Conservation (phyloP, 1,284 basidiomycete genomes). For the Sporisorium reilianum region DNA sequence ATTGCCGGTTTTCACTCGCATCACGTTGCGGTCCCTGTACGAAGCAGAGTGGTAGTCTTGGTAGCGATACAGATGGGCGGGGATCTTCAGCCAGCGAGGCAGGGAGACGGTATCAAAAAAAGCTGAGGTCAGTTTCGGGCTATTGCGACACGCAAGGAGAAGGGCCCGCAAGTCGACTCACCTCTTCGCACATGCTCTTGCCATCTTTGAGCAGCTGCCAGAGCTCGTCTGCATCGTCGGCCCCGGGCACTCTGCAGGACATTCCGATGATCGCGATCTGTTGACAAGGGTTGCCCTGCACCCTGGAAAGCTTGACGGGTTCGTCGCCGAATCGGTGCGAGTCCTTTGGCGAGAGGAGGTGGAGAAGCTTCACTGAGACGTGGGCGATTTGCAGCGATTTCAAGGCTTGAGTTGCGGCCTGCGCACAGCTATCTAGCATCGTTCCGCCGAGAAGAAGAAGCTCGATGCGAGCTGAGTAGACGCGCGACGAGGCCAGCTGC, state of each 20-base stretch:
- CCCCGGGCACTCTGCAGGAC: slow-evolving; percentile 52
- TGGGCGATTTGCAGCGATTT: slow-evolving; percentile 3
- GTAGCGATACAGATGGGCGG: slow-evolving; percentile 39
- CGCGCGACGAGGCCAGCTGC: slow-evolving; percentile 11
- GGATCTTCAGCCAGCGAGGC: slow-evolving; percentile 16
- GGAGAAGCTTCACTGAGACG: slow-evolving; percentile 19
- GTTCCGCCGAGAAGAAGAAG: slow-evolving; percentile 26
- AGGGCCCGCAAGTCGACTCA: not conserved
- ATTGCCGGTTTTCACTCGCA: slow-evolving; percentile 50
- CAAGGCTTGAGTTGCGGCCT: slow-evolving; percentile 1
- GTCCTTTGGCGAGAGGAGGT: slow-evolving; percentile 30
- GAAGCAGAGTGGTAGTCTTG: slow-evolving; percentile 48
- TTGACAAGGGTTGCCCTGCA: slow-evolving; percentile 42
- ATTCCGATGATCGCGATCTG: slow-evolving; percentile 54
- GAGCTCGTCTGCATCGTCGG: slow-evolving; percentile 43
- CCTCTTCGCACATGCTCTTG: slow-evolving; percentile 43
- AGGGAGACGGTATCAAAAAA: not conserved
- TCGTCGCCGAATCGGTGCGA: slow-evolving; percentile 31
- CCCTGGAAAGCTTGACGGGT: slow-evolving; percentile 42
- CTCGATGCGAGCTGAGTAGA: slow-evolving; percentile 17
- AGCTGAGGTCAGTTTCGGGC: slow-evolving; percentile 1
- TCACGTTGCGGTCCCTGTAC: slow-evolving; percentile 53
- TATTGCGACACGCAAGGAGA: not conserved
- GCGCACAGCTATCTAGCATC: slow-evolving; percentile 12
- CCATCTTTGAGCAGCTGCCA: slow-evolving; percentile 48